Percentiles rank a stretch among this genome's conserved stretches.
These are phyloP conservation scores for Breynia disticha DNA, from an alignment of 441 rosid genomes.

Conservation along the genomic window DNA sequence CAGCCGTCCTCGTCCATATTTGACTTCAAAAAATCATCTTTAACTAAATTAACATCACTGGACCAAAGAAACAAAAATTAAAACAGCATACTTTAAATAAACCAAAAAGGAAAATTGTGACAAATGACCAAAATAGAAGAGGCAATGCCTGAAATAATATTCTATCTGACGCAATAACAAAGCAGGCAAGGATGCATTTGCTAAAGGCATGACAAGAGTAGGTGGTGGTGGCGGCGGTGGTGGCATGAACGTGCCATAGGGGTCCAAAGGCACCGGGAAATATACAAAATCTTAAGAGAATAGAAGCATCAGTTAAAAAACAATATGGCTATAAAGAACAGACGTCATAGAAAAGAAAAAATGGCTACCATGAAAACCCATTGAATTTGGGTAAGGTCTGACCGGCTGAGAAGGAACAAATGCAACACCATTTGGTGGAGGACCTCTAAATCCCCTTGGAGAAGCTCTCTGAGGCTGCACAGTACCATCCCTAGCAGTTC, in stretches of 20 bases:
- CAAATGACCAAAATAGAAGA: conserved; percentile 1
- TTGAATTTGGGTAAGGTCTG: conserved; percentile 39
- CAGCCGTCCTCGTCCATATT: conserved; percentile 86
- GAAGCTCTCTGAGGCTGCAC: conserved; percentile 50
- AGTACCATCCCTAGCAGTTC: conserved; percentile 48
- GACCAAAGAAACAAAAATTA: conserved; percentile 24
- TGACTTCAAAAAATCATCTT: conserved; percentile 58
- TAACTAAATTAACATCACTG: conserved; percentile 69
- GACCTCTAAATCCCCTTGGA: conserved; percentile 51
- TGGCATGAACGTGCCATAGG: conserved; percentile 23
- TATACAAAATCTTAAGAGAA: conserved; percentile 41
- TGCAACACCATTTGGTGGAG: conserved; percentile 41
- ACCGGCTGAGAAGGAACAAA: conserved; percentile 44
- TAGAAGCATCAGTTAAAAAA: conserved; percentile 13
- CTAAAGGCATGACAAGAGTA: conserved; percentile 32
- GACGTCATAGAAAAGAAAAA: conserved; percentile 3
- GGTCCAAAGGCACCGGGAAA: conserved; percentile 6
- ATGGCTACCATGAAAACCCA: conserved; percentile 47
- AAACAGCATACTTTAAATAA: conserved; percentile 13
- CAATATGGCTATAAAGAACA: conserved; percentile 3
- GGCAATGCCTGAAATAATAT: conserved; percentile 75
- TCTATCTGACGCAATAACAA: conserved; percentile 60
- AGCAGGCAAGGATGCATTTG: conserved; percentile 42
- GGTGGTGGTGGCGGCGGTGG: conserved; percentile 24
- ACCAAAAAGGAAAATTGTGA: not conserved